Evolutionary conservation across 352 stramenopile species (phyloP), one percentile per base, ranked within the genome.

Genomic region (Pythium phragmiticola): DNA sequence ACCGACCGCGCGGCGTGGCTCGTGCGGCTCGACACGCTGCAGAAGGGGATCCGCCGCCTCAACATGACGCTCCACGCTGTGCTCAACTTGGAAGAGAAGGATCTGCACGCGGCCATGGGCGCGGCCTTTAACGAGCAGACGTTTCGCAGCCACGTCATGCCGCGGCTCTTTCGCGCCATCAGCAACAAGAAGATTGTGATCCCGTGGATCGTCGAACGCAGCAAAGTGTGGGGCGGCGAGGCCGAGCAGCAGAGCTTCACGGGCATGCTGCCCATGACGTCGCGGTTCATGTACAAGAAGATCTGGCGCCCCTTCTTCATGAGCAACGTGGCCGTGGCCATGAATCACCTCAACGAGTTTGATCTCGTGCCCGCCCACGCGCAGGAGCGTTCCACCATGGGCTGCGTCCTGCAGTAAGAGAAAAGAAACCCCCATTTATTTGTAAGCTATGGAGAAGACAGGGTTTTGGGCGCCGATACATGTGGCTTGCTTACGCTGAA

Each of bases 301-400:
- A 73, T 94, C 56, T 94, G 85, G 83, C 80, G 78, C 19, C 85
- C 82, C 8, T 94, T 90, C 68, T 94, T 92, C 60, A 84, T 87
- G 70, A 82, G 56, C 65, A 90, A 94, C 57, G 78, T 94, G 30
- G 82, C 81, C 1, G 74, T 86, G 33, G 78, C 81, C 3, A 92
- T 94, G 81, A 89, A 89, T 48, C 88, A 88, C 68, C 63, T 94
- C 23, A 83, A 90, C 69, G 78, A 92, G 67, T 90, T 89, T 60
- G 80, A 74, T 7, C 48, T 72, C 12, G 60, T 53, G 17, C 4
- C 41, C 0, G 39, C 58, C 7, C 39, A 59, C 19, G 6, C 43
- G 4, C 56, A 50, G 13, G 47, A 65, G n/a, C 60, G 66, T 11
- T 62, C 57, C 30, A 51, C 68, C 23, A 62, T 61, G 21, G 66